Conservation (phyloP, 2,329 filamentous ascomycete genomes). For the Beauveria scarabaeidicola region DNA sequence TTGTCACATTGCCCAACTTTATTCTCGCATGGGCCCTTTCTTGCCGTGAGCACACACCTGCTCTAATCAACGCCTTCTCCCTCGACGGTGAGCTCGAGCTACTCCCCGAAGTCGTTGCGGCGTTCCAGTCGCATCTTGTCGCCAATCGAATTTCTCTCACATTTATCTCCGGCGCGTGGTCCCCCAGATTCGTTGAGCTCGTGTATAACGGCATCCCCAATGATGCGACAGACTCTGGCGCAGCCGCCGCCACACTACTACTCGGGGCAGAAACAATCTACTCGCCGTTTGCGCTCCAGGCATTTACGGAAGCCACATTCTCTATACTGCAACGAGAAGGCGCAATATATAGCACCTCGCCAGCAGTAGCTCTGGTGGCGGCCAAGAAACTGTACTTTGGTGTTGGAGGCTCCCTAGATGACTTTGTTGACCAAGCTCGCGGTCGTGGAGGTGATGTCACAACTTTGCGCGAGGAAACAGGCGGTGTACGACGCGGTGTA, state of each 20-base stretch:
- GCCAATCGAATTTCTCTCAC: constrained; percentile 45
- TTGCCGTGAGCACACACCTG: constrained; percentile 27
- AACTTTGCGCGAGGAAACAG: constrained; percentile 48
- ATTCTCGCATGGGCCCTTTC: constrained; percentile 58
- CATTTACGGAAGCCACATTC: constrained; percentile 61
- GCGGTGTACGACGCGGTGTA: constrained; percentile 54
- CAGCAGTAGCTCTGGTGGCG: constrained; percentile 55
- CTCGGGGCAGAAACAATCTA: constrained; percentile 80
- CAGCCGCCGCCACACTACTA: constrained; percentile 37
- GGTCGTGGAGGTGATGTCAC: constrained; percentile 40
- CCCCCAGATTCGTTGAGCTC: constrained; percentile 51
- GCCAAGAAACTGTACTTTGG: constrained; percentile 80
- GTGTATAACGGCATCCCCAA: constrained; percentile 32
- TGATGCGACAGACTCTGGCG: not conserved
- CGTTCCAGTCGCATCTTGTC: constrained; percentile 49
- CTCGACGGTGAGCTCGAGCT: constrained; percentile 56
- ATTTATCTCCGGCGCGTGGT: constrained; percentile 72
- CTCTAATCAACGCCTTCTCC: constrained; percentile 38
- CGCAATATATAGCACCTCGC: constrained; percentile 16
- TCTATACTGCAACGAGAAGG: constrained; percentile 43
- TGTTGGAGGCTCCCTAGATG: constrained; percentile 72
- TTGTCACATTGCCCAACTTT: constrained; percentile 74
- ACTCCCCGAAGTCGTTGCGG: constrained; percentile 44
- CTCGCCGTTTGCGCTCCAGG: constrained; percentile 59
- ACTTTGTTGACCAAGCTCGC: constrained; percentile 51